Conservation (phyloP, 331 rosid genomes). For the Prunus yedoensis region DNA sequence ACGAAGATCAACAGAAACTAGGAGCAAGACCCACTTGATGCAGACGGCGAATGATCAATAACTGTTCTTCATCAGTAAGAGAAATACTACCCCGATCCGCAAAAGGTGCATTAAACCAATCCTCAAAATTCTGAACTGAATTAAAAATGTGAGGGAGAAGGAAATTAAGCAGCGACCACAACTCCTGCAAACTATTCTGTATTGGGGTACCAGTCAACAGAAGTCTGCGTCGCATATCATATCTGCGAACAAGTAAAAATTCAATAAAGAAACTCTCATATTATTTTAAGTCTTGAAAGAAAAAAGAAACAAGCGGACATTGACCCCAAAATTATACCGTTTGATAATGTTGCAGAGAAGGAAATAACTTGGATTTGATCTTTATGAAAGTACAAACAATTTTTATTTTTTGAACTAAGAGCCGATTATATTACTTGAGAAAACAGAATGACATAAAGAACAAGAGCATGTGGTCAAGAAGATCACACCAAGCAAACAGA, state of each 20-base stretch:
- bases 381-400: background rate
- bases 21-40: constrained; percentile 75
- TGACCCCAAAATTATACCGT: background rate
- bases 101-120: constrained; percentile 99
- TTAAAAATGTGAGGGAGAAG: constrained; percentile 96
- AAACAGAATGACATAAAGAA: too few species aligned
- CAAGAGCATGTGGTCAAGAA: too few species aligned
- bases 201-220: constrained; percentile 98
- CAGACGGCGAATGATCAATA: constrained; percentile 91
- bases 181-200: constrained; percentile 97
- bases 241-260: constrained; percentile 51
- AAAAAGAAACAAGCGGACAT: background rate
- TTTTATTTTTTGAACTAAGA: too few species aligned
- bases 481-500: too few species aligned
- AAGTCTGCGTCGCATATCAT: constrained; percentile 78
- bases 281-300: background rate
- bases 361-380: background rate
- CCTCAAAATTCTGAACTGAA: constrained; percentile 98
- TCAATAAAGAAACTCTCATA: constrained; percentile 17
- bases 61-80: constrained; percentile 91
- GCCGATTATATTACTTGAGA: too few species aligned
- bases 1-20: constrained; percentile 22
- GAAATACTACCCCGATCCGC: constrained; percentile 88
- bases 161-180: constrained; percentile 98
- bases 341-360: background rate